phyloP scores from a whole-genome alignment of 2,329 filamentous ascomycete species.

The Tolypocladium inflatum region DNA sequence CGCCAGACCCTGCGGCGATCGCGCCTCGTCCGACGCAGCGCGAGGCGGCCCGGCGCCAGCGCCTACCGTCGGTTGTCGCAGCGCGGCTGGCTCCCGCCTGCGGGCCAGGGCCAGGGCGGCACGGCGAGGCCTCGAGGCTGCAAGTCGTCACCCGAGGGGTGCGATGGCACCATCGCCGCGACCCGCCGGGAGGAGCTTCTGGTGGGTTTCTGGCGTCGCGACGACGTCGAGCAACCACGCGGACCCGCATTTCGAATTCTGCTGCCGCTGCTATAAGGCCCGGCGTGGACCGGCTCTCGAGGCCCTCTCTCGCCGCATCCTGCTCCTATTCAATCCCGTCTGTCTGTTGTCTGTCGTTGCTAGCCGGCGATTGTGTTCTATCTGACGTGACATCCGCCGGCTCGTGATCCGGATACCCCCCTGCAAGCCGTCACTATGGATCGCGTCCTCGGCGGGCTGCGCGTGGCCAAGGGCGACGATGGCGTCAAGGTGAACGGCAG shows the following conservation, averaged over 20 bases:
- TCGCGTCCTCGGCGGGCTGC: background rate
- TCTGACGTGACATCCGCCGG: background rate
- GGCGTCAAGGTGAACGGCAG: constrained; percentile 2
- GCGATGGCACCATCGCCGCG: constrained; percentile 10
- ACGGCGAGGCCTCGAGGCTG: background rate
- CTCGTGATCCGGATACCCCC: background rate
- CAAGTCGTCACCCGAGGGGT: constrained; percentile 8
- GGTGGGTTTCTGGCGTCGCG: constrained; percentile 1
- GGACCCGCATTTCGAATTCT: background rate
- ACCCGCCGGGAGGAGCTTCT: constrained; percentile 3
- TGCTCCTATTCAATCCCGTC: background rate
- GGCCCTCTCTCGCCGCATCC: background rate
- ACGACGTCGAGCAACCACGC: background rate
- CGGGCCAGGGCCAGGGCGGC: too few relatives aligned
- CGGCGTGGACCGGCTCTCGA: background rate
- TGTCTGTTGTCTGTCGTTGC: background rate
- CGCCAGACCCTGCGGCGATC: too few relatives aligned
- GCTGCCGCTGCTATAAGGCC: background rate
- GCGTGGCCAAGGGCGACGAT: constrained; percentile 2
- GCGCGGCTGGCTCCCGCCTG: background rate
- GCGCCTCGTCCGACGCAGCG: background rate
- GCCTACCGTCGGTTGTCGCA: background rate
- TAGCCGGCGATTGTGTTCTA: background rate
- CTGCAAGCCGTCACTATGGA: background rate
- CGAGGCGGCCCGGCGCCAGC: background rate